These are phyloP conservation scores for Thamnidium elegans DNA, from an alignment of 192 early-diverging fungal genomes.

Conservation along the genomic window DNA sequence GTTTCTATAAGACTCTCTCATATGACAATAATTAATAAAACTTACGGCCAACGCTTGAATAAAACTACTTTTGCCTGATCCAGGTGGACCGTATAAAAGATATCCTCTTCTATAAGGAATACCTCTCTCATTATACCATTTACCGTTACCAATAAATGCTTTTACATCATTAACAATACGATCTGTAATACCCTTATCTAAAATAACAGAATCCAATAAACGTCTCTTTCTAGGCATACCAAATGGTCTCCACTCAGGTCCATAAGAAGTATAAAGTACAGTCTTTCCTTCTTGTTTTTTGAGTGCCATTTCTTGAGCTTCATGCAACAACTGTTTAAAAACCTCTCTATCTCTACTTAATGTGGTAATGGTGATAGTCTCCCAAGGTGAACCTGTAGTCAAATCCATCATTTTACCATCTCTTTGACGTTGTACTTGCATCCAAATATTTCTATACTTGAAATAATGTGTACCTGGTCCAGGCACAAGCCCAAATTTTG, in stretches of 20 bases:
- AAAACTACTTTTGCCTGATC: conserved; percentile 90
- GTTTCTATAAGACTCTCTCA: too few relatives aligned
- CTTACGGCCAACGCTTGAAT: conserved; percentile 80
- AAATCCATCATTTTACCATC: conserved; percentile 90
- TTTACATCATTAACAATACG: conserved; percentile 66
- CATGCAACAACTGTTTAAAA: conserved; percentile 72
- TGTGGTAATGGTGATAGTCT: conserved; percentile 92
- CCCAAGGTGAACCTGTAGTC: conserved; percentile 88
- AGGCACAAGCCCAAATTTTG: conserved; percentile 84
- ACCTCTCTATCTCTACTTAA: conserved; percentile 76
- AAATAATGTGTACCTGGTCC: conserved; percentile 91
- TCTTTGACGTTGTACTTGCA: conserved; percentile 80
- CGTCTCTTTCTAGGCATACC: conserved; percentile 84
- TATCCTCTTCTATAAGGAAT: conserved; percentile 92
- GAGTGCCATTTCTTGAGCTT: conserved; percentile 80
- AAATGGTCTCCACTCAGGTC: conserved; percentile 96
- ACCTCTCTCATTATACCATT: conserved; percentile 81
- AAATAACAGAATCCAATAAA: conserved; percentile 66
- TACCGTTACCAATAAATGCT: conserved; percentile 75
- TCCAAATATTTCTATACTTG: conserved; percentile 74
- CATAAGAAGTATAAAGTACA: conserved; percentile 92
- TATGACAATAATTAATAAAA: neutral
- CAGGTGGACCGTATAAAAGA: conserved; percentile 83
- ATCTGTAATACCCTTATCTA: conserved; percentile 66
- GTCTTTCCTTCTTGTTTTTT: conserved; percentile 92